Evolutionary conservation across 352 stramenopile species (phyloP).

Genomic region (Thalassiosira hispida): DNA sequence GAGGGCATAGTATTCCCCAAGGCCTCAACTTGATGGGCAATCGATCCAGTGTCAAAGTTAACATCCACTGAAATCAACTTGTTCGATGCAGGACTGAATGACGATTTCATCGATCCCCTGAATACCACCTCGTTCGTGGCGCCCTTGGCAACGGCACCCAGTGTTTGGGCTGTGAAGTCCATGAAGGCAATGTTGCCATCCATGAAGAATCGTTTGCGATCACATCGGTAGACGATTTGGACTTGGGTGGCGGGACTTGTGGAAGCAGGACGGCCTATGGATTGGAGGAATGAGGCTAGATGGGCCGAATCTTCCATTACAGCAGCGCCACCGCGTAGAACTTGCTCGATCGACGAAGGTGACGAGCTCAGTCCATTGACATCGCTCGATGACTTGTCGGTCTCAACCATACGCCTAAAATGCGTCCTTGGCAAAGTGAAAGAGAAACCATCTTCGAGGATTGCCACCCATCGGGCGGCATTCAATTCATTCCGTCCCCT

Average conservation of each 20-base stretch:
- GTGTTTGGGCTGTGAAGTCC: constrained; percentile 60
- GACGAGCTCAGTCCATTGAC: neutral
- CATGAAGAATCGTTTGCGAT: constrained; percentile 80
- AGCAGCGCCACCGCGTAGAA: constrained; percentile 53
- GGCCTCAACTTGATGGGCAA: constrained; percentile 54
- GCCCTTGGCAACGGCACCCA: constrained; percentile 44
- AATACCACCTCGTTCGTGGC: constrained; percentile 54
- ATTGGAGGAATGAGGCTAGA: constrained; percentile 64
- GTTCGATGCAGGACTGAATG: constrained; percentile 80
- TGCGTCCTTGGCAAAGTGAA: constrained; percentile 76
- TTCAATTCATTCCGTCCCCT: constrained; percentile 60
- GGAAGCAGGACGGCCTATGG: constrained; percentile 28
- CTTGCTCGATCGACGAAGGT: constrained; percentile 44
- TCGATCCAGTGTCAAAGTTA: constrained; percentile 65
- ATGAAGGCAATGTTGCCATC: constrained; percentile 72
- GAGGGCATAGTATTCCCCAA: constrained; percentile 12
- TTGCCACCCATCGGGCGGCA: constrained; percentile 67
- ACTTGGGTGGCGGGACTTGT: constrained; percentile 17
- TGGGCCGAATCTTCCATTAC: constrained; percentile 70
- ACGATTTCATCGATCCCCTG: constrained; percentile 58
- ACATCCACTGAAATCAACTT: constrained; percentile 75
- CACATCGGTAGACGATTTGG: constrained; percentile 61
- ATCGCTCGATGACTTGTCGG: constrained; percentile 13
- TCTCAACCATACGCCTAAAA: constrained; percentile 70
- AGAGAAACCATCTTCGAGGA: constrained; percentile 80